phyloP scores from a whole-genome alignment of 1,284 basidiomycete species.

The Exobasidium rhododendri region DNA sequence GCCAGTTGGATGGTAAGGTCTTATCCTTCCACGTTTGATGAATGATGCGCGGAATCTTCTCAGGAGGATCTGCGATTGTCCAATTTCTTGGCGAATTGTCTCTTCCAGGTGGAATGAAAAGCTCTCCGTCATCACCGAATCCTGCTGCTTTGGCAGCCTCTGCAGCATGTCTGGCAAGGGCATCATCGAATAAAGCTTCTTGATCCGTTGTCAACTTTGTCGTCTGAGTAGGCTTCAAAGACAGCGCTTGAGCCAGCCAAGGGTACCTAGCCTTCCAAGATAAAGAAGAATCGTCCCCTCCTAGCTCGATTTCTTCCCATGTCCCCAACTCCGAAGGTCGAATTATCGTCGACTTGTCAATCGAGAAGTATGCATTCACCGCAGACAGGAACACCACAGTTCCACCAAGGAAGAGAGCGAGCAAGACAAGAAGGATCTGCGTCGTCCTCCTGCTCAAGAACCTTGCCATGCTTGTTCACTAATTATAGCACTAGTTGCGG shows the following conservation, averaged over 20 bases:
- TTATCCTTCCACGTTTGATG: slow-evolving; percentile 99
- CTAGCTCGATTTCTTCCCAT: slow-evolving; percentile 43
- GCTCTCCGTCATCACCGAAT: slow-evolving; percentile 12
- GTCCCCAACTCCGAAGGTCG: slow-evolving; percentile 46
- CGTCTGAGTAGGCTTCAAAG: slow-evolving; percentile 10
- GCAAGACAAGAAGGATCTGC: slow-evolving; percentile 64
- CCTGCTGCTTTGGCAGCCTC: slow-evolving; percentile 12
- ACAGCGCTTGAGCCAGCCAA: slow-evolving; percentile 31
- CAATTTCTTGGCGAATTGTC: slow-evolving; percentile 65
- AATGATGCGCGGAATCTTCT: slow-evolving; percentile 77
- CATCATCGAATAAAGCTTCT: slow-evolving; percentile 6
- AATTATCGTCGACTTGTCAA: slow-evolving; percentile 57
- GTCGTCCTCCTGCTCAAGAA: slow-evolving; percentile 5
- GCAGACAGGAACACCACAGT: slow-evolving; percentile 88
- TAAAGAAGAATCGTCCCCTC: slow-evolving; percentile 25
- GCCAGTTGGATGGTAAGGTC: slow-evolving; percentile 78
- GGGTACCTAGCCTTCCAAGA: slow-evolving; percentile 33
- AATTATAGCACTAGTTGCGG: too few species aligned
- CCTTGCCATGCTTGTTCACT: slow-evolving; percentile 11
- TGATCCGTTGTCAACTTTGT: not conserved
- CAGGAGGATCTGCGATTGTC: slow-evolving; percentile 24
- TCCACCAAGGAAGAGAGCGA: slow-evolving; percentile 80
- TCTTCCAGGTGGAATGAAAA: slow-evolving; percentile 28
- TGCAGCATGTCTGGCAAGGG: slow-evolving; percentile 4
- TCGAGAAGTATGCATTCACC: slow-evolving; percentile 83